Evolutionary conservation across 1,284 basidiomycete species (phyloP).

Genomic region (Ceratobasidium sp.): DNA sequence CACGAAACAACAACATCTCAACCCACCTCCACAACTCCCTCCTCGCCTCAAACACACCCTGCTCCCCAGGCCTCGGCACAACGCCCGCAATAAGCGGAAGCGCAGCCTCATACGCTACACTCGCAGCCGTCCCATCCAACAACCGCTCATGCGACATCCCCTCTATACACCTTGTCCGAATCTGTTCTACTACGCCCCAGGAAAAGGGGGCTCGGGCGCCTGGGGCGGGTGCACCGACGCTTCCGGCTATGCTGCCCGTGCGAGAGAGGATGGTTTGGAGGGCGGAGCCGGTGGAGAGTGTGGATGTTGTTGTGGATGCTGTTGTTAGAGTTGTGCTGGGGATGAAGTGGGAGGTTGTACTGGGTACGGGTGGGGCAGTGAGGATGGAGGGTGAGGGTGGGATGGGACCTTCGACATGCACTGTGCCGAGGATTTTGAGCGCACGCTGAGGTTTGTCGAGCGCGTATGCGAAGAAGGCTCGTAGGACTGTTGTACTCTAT

Average conservation of each 20-base stretch:
- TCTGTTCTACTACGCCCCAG: slow-evolving; percentile 55
- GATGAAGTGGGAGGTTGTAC: slow-evolving; percentile 15
- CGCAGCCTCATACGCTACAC: slow-evolving; percentile 67
- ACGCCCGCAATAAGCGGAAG: slow-evolving; percentile 41
- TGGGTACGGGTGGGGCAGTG: slow-evolving; percentile 7
- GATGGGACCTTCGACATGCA: slow-evolving; percentile 38
- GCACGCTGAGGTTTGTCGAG: slow-evolving; percentile 42
- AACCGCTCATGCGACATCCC: slow-evolving; percentile 69
- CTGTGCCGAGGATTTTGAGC: slow-evolving; percentile 38
- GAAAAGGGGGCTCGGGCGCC: slow-evolving; percentile 52
- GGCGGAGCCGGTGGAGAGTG: slow-evolving; percentile 69
- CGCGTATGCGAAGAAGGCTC: slow-evolving; percentile 45
- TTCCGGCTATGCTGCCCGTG: slow-evolving; percentile 54
- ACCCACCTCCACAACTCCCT: slow-evolving; percentile 85
- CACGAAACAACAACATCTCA: slow-evolving; percentile 78
- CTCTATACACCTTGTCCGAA: slow-evolving; percentile 58
- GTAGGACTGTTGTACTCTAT: slow-evolving; percentile 36
- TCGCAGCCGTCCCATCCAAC: slow-evolving; percentile 63
- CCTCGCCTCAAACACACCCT: slow-evolving; percentile 68
- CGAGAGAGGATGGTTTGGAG: slow-evolving; percentile 54
- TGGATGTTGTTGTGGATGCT: slow-evolving; percentile 58
- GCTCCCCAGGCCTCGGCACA: slow-evolving; percentile 31
- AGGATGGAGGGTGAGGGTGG: slow-evolving; percentile 23
- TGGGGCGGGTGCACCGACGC: slow-evolving; percentile 41
- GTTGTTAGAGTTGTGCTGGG: slow-evolving; percentile 50